Evolutionary conservation across 805 yeast species (phyloP), one percentile per base, ranked within the genome.

Genomic region (Lipomyces chichibuensis): DNA sequence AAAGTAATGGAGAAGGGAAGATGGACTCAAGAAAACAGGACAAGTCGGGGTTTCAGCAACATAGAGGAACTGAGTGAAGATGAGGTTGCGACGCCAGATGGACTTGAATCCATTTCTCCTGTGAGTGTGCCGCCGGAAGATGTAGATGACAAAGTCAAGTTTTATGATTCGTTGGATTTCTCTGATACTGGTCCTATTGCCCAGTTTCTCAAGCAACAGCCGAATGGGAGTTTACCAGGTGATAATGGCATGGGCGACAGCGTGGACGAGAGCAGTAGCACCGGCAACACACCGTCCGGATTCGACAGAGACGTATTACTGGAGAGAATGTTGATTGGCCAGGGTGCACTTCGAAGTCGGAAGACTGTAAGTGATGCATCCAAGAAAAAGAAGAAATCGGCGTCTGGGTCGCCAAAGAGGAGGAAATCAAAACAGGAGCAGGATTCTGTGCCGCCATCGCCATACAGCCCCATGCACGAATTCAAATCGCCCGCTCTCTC

Each of bases 261-360:
- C n/a, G 20, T 37, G 49, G 20, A 7, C 20, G 23, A 17, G 9
- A 6, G 23, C 23, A 43, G 49, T 17, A n/a, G 55, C 23, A 23
- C 33, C 33, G 33, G 55, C n/a, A 52, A 25, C 33, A 8, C 55
- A 14, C 17, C 55, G 33, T 52, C 55, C n/a, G 55, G 55, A 14
- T 9, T 29, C 17, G 33, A 29, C 55, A 52, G 55, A 52, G 55
- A 52, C 33, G 55, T 52, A 7, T 17, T 52, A 13, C 29, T 52
- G 55, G 55, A 52, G 55, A 52, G 55, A 17, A 52, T 52, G 55
- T 25, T 52, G 11, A 23, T 52, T 3, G 55, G 55, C 33, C 55
- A 52, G n/a, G 55, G 55, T 25, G 33, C 33, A 13, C 33, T 52
- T 25, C 55, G 55, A 23, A 25, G 33, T 23, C 55, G 33, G 17